Base-by-base conservation (phyloP, 805 yeast genomes). In the Yarrowia sp. region DNA sequence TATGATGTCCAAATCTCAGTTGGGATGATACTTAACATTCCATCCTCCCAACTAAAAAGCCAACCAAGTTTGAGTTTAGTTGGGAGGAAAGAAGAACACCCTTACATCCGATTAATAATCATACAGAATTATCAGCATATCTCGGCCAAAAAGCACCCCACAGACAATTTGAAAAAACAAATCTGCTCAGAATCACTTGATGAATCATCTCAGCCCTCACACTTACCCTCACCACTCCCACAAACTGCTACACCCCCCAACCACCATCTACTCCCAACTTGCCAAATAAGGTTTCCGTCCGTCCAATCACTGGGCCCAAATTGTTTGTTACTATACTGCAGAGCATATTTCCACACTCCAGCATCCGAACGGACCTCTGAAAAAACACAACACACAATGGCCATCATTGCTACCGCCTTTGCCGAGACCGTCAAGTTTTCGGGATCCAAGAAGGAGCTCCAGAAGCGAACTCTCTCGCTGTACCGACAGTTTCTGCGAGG, bases 341-440 rank as follows among this genome's bases (percentile, higher is more conserved):
- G 61, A 18, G 43, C 58, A 51, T 36, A 36, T 51, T 51, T 51
- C 10, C 58, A 14, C 28, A 11, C 7, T 14, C 4, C 57, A 50
- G 57, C 42, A 51, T 36, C 31, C 57, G 32, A 17, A 8, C 18
- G 28, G 22, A 28, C n/a, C 43, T 28, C 58, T 18, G 44, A 17
- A 50, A 17, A 28, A 28, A 28, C 18, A 42, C 32, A 22, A 10
- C 62, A 65, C 51, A 68, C 64, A 62, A 81, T 81, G 84, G 79
- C 81, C 83, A 89, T 92, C 22, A 77, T 84, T 53, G 86, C 96
- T 32, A 90, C 96, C 10, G 91, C 90, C 67, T 88, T 88, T 77
- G 96, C 96, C 14, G 90, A 87, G 76, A 83, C 93, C 44, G 86
- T 95, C 32, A 86, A 84, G 73, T 84, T 86, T 71, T 82, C 90